Conservation (phyloP, 345 rosid species). For the Eucalyptus cladocalyx region DNA sequence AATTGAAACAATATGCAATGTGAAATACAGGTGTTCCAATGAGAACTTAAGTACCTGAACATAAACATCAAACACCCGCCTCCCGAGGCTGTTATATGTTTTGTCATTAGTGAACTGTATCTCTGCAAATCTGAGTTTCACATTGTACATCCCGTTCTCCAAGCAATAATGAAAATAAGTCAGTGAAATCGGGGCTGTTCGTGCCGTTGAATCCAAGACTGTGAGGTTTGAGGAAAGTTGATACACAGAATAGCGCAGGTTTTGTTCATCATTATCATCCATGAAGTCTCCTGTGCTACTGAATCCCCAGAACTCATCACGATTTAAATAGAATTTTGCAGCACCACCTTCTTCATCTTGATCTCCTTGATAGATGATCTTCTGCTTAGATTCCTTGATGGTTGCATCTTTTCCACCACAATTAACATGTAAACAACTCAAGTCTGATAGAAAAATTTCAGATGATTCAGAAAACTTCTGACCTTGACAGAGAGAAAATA, state of each 20-base stretch:
- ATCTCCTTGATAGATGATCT: slow-evolving; percentile 23
- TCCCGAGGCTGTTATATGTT: slow-evolving; percentile 26
- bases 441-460: not conserved
- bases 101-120: slow-evolving; percentile 25
- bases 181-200: slow-evolving; percentile 29
- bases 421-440: slow-evolving; percentile 19
- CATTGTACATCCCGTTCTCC: slow-evolving; percentile 31
- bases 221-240: slow-evolving; percentile 1
- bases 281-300: slow-evolving; percentile 47
- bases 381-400: not conserved
- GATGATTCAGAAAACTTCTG: not conserved
- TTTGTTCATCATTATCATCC: slow-evolving; percentile 10
- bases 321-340: slow-evolving; percentile 5
- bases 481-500: not conserved
- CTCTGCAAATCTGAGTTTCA: slow-evolving; percentile 45
- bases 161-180: slow-evolving; percentile 41
- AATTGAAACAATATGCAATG: not conserved
- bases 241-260: not conserved
- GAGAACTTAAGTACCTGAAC: slow-evolving; percentile 23
- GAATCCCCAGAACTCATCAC: slow-evolving; percentile 28
- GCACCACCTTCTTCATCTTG: slow-evolving; percentile 13
- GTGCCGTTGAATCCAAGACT: slow-evolving; percentile 23
- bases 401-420: slow-evolving; percentile 32
- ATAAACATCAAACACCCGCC: slow-evolving; percentile 35
- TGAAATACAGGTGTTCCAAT: not conserved